These are phyloP conservation scores for Aspergillus viridinutans DNA, from an alignment of 2,329 filamentous ascomycete species.

Conservation along the genomic window DNA sequence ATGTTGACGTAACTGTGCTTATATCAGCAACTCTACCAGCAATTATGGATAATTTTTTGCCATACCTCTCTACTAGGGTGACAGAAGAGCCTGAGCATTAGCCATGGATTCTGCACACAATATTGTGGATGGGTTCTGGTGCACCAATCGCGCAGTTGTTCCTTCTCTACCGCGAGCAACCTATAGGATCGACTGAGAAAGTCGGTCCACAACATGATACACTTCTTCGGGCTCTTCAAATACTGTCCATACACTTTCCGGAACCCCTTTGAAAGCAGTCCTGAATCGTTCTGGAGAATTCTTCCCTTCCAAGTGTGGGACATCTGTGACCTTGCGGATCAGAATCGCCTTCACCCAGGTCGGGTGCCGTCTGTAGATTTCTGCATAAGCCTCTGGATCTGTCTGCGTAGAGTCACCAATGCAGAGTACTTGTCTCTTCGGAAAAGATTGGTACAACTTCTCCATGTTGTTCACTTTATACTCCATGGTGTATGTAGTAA, in stretches of 20 bases:
- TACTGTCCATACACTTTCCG: constrained; percentile 69
- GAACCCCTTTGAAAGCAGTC: constrained; percentile 73
- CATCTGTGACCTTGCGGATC: constrained; percentile 76
- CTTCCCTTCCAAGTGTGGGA: constrained; percentile 69
- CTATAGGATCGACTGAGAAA: constrained; percentile 15
- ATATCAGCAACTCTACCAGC: constrained; percentile 14
- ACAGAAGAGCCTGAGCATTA: background rate
- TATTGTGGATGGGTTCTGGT: background rate
- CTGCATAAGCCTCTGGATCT: constrained; percentile 85
- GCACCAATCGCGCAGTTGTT: background rate
- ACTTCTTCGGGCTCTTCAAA: constrained; percentile 73
- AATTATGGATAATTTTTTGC: background rate
- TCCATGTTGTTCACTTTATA: constrained; percentile 81
- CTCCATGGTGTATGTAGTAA: constrained; percentile 74
- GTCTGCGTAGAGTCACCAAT: constrained; percentile 89
- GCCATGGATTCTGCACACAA: background rate
- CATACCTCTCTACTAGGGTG: background rate
- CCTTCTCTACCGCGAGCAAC: background rate
- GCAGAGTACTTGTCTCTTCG: constrained; percentile 71
- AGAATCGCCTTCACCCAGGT: constrained; percentile 79
- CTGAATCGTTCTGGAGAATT: constrained; percentile 74
- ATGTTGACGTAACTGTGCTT: constrained; percentile 21
- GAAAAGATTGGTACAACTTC: constrained; percentile 75
- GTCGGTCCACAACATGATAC: constrained; percentile 26
- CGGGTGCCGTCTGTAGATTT: constrained; percentile 64